Base-by-base conservation (phyloP, 768 basidiomycete species). In the Suillus subalutaceus region DNA sequence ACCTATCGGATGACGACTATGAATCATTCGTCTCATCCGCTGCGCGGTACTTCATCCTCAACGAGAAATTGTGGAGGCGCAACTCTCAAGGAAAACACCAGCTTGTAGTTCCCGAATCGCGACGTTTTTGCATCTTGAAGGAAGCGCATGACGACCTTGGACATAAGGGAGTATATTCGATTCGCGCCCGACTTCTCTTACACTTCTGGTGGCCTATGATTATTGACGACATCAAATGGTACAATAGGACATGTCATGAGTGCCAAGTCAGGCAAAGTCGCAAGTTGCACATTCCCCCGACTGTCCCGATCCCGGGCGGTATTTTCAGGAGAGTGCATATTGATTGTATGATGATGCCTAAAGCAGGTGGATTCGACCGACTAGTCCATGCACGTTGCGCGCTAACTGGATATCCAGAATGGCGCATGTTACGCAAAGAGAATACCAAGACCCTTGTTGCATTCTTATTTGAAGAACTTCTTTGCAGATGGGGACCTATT, bases 391-490 rank as follows among this genome's bases (percentile, higher is more conserved):
- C 57, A 0, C 8, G 15, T 0, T 69, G 66, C 1, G 16, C 58
- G 0, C 40, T 71, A 0, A 57, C 64, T 0, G 26, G 52, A 0
- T 68, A 65, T 8, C 70, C 7, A 23, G 79, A 9, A 78, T 82
- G 61, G 61, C 65, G n/a, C 62, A 79, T 80, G 77, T 64, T 74
- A 1, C 63, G 73, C 20, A 72, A 75, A 1, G 69, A 77, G 23
- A 76, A 65, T 0, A 65, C 41, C 0, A 12, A 38, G 0, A 52
- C 63, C 0, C 2, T 41, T 0, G 2, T 16, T 18, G 16, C 18
- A 1, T 76, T 71, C 23, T 64, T 76, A 0, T 74, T 72, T 6
- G 57, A 72, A 23, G 70, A 74, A 1, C 40, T 76, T 2, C 63
- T 76, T 3, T 73, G 68, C 53, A n/a, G 44, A 20, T 44, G 44